phyloP scores from a whole-genome alignment of 768 basidiomycete species.

The Ephemerocybe angulata region DNA sequence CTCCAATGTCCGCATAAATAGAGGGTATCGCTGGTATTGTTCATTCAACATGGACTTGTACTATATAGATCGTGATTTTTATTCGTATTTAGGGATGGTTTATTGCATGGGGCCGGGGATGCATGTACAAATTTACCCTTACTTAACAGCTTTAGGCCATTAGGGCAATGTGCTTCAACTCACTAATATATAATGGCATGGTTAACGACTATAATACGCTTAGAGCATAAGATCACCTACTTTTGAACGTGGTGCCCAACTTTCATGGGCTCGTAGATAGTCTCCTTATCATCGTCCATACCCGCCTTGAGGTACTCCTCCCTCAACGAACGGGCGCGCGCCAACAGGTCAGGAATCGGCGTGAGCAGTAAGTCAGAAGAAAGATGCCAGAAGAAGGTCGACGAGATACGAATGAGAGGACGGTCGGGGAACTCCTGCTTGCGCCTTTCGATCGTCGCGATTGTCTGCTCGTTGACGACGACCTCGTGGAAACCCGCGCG shows the following conservation, averaged over 20 bases:
- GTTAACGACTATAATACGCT: conserved; percentile 3
- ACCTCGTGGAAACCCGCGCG: conserved; percentile 96
- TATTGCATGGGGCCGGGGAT: not conserved
- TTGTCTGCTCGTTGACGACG: conserved; percentile 77
- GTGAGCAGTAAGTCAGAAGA: conserved; percentile 79
- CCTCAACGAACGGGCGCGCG: conserved; percentile 44
- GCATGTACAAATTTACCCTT: not conserved
- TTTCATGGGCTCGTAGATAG: conserved; percentile 67
- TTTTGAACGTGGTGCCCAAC: conserved; percentile 87
- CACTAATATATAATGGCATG: conserved; percentile 38
- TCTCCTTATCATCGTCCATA: conserved; percentile 38
- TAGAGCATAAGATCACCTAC: conserved; percentile 35
- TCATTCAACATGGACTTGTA: conserved; percentile 6
- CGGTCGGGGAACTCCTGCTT: conserved; percentile 60
- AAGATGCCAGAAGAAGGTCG: conserved; percentile 95
- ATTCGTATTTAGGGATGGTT: conserved; percentile 3
- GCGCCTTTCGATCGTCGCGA: conserved; percentile 64
- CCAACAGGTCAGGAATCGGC: conserved; percentile 53
- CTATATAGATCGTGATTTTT: conserved; percentile 1
- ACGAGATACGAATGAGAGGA: conserved; percentile 93
- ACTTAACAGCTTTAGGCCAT: conserved; percentile 66
- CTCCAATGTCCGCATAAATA: conserved; percentile 10
- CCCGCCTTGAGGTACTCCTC: conserved; percentile 37
- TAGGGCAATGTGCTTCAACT: conserved; percentile 76
- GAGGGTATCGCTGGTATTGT: not conserved